Conservation (phyloP, 805 yeast genomes). For the Saturnispora hagleri region DNA sequence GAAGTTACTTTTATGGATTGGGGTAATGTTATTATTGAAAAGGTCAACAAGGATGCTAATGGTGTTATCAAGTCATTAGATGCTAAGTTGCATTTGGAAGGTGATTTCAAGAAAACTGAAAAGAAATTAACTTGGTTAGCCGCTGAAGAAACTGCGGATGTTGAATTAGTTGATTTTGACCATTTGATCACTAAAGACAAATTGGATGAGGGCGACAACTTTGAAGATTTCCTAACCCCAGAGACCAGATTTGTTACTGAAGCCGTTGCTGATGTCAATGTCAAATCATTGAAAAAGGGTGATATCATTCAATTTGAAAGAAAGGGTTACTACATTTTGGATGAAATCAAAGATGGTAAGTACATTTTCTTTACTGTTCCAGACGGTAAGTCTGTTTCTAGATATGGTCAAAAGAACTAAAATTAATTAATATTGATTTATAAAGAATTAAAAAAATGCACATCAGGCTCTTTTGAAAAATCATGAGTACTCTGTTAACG, state of each 20-base stretch:
- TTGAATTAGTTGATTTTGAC: slow-evolving; percentile 84
- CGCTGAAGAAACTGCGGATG: slow-evolving; percentile 58
- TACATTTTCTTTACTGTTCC: slow-evolving; percentile 88
- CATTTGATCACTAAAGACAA: slow-evolving; percentile 92
- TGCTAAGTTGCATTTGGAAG: slow-evolving; percentile 80
- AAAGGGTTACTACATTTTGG: slow-evolving; percentile 91
- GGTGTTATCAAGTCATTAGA: slow-evolving; percentile 50
- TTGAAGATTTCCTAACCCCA: slow-evolving; percentile 85
- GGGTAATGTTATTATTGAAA: slow-evolving; percentile 85
- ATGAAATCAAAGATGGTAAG: slow-evolving; percentile 48
- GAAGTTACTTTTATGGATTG: slow-evolving; percentile 98
- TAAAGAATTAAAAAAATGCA: not conserved
- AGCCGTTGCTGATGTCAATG: slow-evolving; percentile 75
- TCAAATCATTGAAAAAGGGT: slow-evolving; percentile 68
- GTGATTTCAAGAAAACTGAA: slow-evolving; percentile 94
- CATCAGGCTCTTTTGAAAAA: not conserved
- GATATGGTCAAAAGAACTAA: slow-evolving; percentile 55
- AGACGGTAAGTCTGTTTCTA: slow-evolving; percentile 80
- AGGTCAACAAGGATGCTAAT: slow-evolving; percentile 52
- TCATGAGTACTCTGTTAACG: not conserved
- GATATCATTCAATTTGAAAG: slow-evolving; percentile 92
- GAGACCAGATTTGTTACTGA: slow-evolving; percentile 73
- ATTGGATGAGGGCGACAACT: slow-evolving; percentile 87
- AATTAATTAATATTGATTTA: not conserved
- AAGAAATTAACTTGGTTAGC: slow-evolving; percentile 95